phyloP scores from a whole-genome alignment of 495 filamentous ascomycete genomes.

The Penicillium roqueforti region DNA sequence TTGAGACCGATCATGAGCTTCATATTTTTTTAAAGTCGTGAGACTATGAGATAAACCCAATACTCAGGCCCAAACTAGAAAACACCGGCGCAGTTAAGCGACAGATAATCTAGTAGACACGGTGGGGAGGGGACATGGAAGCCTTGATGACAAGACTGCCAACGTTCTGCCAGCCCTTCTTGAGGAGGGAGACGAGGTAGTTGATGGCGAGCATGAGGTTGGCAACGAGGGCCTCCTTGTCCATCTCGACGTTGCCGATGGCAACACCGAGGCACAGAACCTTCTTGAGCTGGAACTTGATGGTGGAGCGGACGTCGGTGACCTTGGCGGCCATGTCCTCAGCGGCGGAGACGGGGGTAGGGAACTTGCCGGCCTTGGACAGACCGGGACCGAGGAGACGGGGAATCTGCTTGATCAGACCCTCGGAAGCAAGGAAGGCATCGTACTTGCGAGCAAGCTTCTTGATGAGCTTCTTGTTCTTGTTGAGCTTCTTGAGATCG shows the following conservation, averaged over 20 bases:
- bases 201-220: slow-evolving; percentile 99
- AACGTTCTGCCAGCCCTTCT: slow-evolving; percentile 99
- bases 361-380: slow-evolving; percentile 99
- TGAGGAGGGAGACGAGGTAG: slow-evolving; percentile 96
- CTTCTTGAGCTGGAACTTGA: slow-evolving; percentile 99
- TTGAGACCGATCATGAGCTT: slow-evolving; percentile 34
- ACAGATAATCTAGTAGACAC: slow-evolving; percentile 73
- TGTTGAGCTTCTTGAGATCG: slow-evolving; percentile 99
- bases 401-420: slow-evolving; percentile 98
- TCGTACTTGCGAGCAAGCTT: slow-evolving; percentile 99
- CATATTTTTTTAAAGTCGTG: slow-evolving; percentile 33
- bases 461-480: slow-evolving; percentile 99
- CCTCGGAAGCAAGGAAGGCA: slow-evolving; percentile 93
- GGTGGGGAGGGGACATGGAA: slow-evolving; percentile 96
- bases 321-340: slow-evolving; percentile 92
- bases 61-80: slow-evolving; percentile 21
- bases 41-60: slow-evolving; percentile 36
- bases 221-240: slow-evolving; percentile 86
- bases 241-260: slow-evolving; percentile 97
- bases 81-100: slow-evolving; percentile 31
- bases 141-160: slow-evolving; percentile 99
- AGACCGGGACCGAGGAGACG: slow-evolving; percentile 98
- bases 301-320: slow-evolving; percentile 98
- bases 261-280: slow-evolving; percentile 99
- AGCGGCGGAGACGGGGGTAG: slow-evolving; percentile 90